Evolutionary conservation across 257 asterid genomes (phyloP), one percentile per base, ranked within the genome.

Genomic region (Catharanthus roseus): DNA sequence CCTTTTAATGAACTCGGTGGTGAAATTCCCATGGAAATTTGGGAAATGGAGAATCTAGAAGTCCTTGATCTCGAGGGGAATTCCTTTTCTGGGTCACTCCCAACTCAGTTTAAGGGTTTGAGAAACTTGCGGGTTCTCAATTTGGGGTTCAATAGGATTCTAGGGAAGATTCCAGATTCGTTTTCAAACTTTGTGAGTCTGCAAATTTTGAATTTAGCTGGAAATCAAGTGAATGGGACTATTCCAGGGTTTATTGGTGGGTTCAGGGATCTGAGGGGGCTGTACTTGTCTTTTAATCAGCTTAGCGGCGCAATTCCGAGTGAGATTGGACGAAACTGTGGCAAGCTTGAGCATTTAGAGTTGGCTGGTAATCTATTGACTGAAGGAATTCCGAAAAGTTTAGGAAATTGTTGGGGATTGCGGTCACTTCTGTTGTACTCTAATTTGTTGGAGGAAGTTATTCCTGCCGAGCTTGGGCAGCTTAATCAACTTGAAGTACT

Each of bases 61-160:
- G 95, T 93, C 74, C 88, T 91, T 81, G 96, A 93, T 79, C 96
- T 93, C 6, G 97, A 93, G 61, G 99, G 97, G 78, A 93, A 93
- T 81, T 81, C 47, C 50, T 38, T 93, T 50, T 77, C 86, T 5
- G 96, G 95, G 50, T 63, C 76, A 36, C 81, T 93, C 76, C 97
- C 96, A 5, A 54, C 66, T 56, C 73, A 33, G 62, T 82, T 91
- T 68, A 54, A 53, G 33, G 97, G 99, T 70, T 72, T 86, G 87
- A 83, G 74, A 83, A 88, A 56, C 58, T 77, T 93, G 84, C 82
- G 78, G 76, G 93, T 88, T 78, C 89, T 93, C 28, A 91, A 93
- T 65, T 75, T 93, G 79, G 99, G 95, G 51, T 89, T 86, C 64
- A 93, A 91, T 77, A 67, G 68, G 80, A 76, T 93, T 42, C 68